These are phyloP conservation scores for Haematococcus sp. DNA, from an alignment of 139 green algal species.

Conservation along the genomic window DNA sequence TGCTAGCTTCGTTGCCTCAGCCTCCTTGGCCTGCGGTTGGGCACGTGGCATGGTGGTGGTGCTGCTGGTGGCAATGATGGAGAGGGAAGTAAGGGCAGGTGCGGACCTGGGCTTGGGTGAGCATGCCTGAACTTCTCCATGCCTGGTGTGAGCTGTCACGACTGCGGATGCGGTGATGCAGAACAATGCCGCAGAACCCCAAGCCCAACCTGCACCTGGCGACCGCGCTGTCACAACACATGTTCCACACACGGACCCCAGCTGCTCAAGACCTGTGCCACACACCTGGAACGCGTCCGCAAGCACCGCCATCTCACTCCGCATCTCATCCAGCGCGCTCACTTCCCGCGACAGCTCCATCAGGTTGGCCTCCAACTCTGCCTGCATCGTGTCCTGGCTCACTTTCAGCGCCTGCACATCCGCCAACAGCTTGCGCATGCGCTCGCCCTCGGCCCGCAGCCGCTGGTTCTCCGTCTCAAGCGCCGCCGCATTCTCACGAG, in stretches of 20 bases:
- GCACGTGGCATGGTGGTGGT: no score
- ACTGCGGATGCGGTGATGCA: no score
- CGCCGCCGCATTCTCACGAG: background rate
- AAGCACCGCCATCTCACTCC: constrained; percentile 1
- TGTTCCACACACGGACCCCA: no score
- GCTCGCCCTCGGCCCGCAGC: background rate
- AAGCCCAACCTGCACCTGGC: no score
- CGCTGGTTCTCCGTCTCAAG: background rate
- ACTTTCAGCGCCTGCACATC: background rate
- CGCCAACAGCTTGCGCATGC: background rate
- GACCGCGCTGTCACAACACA: no score
- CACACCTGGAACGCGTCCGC: constrained; percentile 13
- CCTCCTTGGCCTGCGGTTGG: constrained; percentile 5
- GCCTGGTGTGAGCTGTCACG: no score
- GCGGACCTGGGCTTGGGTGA: no score
- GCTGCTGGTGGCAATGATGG: no score
- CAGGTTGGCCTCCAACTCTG: constrained; percentile 9
- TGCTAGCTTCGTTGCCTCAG: background rate
- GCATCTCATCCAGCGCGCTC: constrained; percentile 2
- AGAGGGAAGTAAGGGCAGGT: no score
- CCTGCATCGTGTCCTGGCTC: constrained; percentile 1
- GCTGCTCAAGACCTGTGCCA: no score
- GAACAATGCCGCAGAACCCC: no score
- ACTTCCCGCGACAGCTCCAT: background rate
- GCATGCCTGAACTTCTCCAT: no score